A percentile compares a stretch with the other conserved stretches of the same genome.
phyloP scores from a whole-genome alignment of 2,329 filamentous ascomycete genomes.

The Penicillium sp. region DNA sequence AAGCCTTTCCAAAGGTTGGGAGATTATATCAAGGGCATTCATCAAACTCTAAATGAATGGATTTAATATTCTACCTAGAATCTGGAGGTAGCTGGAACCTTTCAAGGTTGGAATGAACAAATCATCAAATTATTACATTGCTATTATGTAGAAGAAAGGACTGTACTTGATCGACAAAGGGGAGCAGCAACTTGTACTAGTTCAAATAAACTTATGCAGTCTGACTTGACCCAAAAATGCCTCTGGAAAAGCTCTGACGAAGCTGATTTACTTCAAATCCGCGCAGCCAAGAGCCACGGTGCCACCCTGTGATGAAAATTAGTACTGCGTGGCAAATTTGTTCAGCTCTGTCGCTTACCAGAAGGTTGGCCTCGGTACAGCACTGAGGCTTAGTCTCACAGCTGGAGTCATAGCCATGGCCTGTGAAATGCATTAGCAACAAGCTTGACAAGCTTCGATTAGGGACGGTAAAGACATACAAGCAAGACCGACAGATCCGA shows the following conservation, averaged over 20 bases:
- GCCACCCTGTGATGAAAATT: slow-evolving; percentile 20
- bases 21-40: too few species aligned
- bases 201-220: background rate
- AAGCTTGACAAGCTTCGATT: background rate
- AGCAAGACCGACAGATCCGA: slow-evolving; percentile 31
- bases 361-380: slow-evolving; percentile 32
- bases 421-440: slow-evolving; percentile 15
- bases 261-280: slow-evolving; percentile 4
- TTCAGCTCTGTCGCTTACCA: slow-evolving; percentile 20
- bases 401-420: slow-evolving; percentile 21
- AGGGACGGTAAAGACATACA: slow-evolving; percentile 19
- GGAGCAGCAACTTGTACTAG: background rate
- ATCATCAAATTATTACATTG: background rate
- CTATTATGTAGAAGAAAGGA: background rate
- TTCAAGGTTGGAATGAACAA: background rate
- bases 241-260: background rate
- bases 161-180: background rate
- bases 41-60: too few species aligned
- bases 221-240: background rate
- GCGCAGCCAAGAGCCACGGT: slow-evolving; percentile 28
- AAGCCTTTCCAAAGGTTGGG: too few species aligned
- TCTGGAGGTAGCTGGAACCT: too few species aligned
- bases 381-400: slow-evolving; percentile 28
- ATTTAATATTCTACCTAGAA: too few species aligned
- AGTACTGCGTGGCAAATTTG: background rate